Percentiles rank a stretch among this genome's conserved stretches.
Conservation (phyloP, 2,329 filamentous ascomycete genomes). For the Phoma sp. region DNA sequence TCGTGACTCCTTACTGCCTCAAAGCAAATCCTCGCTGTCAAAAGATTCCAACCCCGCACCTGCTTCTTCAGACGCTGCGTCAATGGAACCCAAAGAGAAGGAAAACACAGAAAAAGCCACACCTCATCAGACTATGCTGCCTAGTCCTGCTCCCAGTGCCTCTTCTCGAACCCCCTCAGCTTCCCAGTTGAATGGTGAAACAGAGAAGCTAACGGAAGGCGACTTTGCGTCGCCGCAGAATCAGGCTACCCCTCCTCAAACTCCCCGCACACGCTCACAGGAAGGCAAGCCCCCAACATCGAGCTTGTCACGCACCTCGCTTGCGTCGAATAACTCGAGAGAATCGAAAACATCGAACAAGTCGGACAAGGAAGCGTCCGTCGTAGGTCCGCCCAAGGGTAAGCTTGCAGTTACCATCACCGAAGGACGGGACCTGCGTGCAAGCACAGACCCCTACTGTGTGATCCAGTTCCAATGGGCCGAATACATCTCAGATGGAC, state of each 20-base stretch:
- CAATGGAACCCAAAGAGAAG: slow-evolving; percentile 31
- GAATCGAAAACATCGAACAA: slow-evolving; percentile 29
- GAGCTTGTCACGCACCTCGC: slow-evolving; percentile 61
- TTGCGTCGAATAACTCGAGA: slow-evolving; percentile 52
- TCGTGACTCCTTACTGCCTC: slow-evolving; percentile 72
- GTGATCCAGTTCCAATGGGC: slow-evolving; percentile 97
- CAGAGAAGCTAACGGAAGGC: slow-evolving; percentile 90
- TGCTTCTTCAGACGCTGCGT: slow-evolving; percentile 25
- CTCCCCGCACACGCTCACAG: slow-evolving; percentile 83
- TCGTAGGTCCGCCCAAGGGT: slow-evolving; percentile 77
- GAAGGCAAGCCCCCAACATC: slow-evolving; percentile 56
- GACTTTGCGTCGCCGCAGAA: slow-evolving; percentile 63
- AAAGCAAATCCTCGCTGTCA: slow-evolving; percentile 49
- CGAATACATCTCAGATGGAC: slow-evolving; percentile 91
- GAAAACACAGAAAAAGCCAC: slow-evolving; percentile 19
- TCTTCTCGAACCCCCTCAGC: slow-evolving; percentile 57
- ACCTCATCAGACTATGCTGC: slow-evolving; percentile 61
- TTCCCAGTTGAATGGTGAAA: slow-evolving; percentile 71
- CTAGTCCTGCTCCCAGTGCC: slow-evolving; percentile 57
- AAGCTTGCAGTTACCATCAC: slow-evolving; percentile 89
- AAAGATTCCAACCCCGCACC: slow-evolving; percentile 48
- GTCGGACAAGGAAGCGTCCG: slow-evolving; percentile 58
- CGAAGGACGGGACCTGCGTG: slow-evolving; percentile 82
- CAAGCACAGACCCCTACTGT: slow-evolving; percentile 89
- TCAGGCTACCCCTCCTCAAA: slow-evolving; percentile 94